Evolutionary conservation across 208 protist genomes (phyloP).

Genomic region (Wallacemonas sp.): DNA sequence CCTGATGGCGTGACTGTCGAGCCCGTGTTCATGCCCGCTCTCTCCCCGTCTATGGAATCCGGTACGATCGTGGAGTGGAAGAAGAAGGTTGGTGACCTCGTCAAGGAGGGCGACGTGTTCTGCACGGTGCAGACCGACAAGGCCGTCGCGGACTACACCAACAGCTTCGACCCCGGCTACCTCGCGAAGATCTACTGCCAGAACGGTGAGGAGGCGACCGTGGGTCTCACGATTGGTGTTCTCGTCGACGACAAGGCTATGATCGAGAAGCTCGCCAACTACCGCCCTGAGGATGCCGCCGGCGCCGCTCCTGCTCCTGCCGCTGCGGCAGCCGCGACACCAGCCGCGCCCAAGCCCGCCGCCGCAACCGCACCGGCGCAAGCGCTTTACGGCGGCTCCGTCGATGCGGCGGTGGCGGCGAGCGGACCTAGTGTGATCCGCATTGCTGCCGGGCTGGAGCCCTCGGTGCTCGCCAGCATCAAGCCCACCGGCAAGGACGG

Average conservation of each 20-base stretch:
- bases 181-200: slow-evolving; percentile 94
- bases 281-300: slow-evolving; percentile 30
- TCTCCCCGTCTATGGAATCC: slow-evolving; percentile 89
- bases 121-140: slow-evolving; percentile 97
- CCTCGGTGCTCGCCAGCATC: slow-evolving; percentile 36
- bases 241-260: slow-evolving; percentile 84
- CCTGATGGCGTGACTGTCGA: slow-evolving; percentile 55
- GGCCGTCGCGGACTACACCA: slow-evolving; percentile 96
- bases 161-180: slow-evolving; percentile 92
- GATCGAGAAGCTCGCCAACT: slow-evolving; percentile 49
- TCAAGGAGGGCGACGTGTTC: slow-evolving; percentile 94
- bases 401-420: slow-evolving; percentile 61
- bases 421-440: slow-evolving; percentile 83
- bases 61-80: slow-evolving; percentile 90
- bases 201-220: slow-evolving; percentile 69
- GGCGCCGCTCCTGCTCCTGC: slow-evolving; percentile 15
- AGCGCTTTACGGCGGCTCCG: slow-evolving; percentile 49
- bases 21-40: slow-evolving; percentile 86
- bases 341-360: slow-evolving; percentile 2
- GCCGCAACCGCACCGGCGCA: slow-evolving; percentile 9
- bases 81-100: slow-evolving; percentile 91
- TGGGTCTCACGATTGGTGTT: slow-evolving; percentile 87
- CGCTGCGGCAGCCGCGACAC: slow-evolving; percentile 14
- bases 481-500: slow-evolving; percentile 68
- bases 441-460: slow-evolving; percentile 67